A percentile compares a stretch with the other conserved stretches of the same genome.
Conservation (phyloP, 345 rosid species). For the Ailanthus altissimus region DNA sequence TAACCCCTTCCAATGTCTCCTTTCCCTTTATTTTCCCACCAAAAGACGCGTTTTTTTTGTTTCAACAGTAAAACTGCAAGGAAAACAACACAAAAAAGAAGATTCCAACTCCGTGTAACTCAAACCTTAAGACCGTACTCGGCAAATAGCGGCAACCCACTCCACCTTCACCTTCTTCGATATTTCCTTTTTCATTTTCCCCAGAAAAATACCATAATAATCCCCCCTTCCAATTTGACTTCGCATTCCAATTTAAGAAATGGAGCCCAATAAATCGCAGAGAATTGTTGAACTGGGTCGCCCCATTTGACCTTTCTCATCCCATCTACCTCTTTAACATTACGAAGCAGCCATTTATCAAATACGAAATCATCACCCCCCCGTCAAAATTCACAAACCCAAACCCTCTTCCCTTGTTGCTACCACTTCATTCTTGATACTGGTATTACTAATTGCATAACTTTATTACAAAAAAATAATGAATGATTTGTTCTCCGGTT, state of each 20-base stretch:
- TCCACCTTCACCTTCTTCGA: not conserved
- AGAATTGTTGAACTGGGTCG: constrained; percentile 2
- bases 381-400: no score
- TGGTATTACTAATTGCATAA: no score
- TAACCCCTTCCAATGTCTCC: not conserved
- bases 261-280: not conserved
- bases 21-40: not conserved
- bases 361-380: not conserved
- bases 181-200: not conserved
- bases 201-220: not conserved
- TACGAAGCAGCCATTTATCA: not conserved
- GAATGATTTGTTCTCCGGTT: constrained; percentile 83
- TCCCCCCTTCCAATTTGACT: not conserved
- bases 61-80: not conserved
- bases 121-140: not conserved
- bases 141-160: not conserved
- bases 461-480: constrained; percentile 21
- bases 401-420: no score
- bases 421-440: no score
- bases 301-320: constrained; percentile 12
- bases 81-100: not conserved
- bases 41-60: constrained; percentile 8
- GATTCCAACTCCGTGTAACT: not conserved
- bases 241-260: not conserved
- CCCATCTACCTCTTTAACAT: no score